Base-by-base conservation (phyloP, 106 monocot species). In the Dendrobium officinale region DNA sequence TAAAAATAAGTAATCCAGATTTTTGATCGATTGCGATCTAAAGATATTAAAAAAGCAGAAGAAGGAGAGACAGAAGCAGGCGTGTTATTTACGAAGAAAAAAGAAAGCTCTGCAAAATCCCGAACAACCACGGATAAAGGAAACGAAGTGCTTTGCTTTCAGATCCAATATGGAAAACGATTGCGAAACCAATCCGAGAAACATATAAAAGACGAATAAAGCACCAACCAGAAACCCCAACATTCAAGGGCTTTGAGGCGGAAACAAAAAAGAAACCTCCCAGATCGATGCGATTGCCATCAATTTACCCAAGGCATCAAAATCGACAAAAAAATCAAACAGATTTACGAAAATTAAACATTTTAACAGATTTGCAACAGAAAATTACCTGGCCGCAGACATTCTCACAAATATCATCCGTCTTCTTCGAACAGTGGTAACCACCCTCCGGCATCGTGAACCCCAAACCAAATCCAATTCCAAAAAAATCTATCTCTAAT, bases 341-440 rank as follows among this genome's bases (percentile, higher is more conserved):
- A 33, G 77, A 26, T 49, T 70, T 64, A 22, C 77, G 3, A 10
- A 8, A 58, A 55, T 47, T 15, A 31, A 42, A 6, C 6, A 26
- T 4, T 51, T 42, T 33, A 75, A 76, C 49, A 48, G 20, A 42
- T 42, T 74, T 74, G 40, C 42, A 20, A 33, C 74, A 20, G 6
- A 74, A 45, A 47, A 8, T 79, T 75, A 87, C 87, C 87, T 80
- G 80, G 42, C 84, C 90, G 78, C 89, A 87, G 61, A 86, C 79
- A 41, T 84, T 81, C 73, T 90, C 89, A 84, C 90, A 90, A 55
- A 90, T 55, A 40, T 80, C 83, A 49, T 88, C 85, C 20, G 80
- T 80, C 80, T 88, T 88, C 73, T 88, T 88, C 18, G 85, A 82
- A 77, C 72, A 67, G 68, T 80, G 80, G 72, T 85, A 82, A 33